These are phyloP conservation scores for Crithidia thermophila DNA, from an alignment of 208 protist genomes.

Conservation along the genomic window DNA sequence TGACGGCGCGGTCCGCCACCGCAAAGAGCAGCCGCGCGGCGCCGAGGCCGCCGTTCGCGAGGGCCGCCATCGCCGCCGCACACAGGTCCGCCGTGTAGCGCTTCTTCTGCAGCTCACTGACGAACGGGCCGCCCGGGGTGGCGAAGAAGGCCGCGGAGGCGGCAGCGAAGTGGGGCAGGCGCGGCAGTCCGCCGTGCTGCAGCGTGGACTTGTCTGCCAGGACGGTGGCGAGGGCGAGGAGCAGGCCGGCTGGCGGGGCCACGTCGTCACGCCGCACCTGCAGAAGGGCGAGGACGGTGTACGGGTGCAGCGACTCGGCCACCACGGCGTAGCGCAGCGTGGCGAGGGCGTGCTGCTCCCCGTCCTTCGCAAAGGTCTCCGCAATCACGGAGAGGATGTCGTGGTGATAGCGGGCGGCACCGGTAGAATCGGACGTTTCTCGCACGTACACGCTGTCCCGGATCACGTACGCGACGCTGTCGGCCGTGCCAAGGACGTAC, in stretches of 20 bases:
- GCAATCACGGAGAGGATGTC: conserved; percentile 19
- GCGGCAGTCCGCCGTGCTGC: conserved; percentile 45
- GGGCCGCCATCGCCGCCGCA: conserved; percentile 38
- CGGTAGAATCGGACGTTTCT: background rate
- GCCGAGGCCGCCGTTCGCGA: conserved; percentile 60
- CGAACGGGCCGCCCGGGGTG: background rate
- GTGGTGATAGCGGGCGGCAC: conserved; percentile 2
- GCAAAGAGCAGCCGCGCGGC: conserved; percentile 54
- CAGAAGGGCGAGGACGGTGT: conserved; percentile 53
- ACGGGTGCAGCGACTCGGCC: conserved; percentile 71
- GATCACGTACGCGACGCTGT: conserved; percentile 8
- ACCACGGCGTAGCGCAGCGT: conserved; percentile 57
- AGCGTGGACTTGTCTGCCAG: conserved; percentile 53
- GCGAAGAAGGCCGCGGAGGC: conserved; percentile 31
- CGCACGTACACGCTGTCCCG: conserved; percentile 36
- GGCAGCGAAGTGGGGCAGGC: conserved; percentile 23
- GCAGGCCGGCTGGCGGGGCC: conserved; percentile 14
- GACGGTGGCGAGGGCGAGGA: conserved; percentile 39
- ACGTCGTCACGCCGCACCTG: background rate
- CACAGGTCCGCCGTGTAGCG: conserved; percentile 48
- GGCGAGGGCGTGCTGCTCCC: conserved; percentile 21
- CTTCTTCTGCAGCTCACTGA: conserved; percentile 33
- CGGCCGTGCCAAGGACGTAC: conserved; percentile 1
- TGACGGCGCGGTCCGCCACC: conserved; percentile 53
- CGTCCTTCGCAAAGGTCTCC: conserved; percentile 8